Percentiles rank a stretch among this genome's conserved stretches.
These are phyloP conservation scores for Scleroderma citrinum DNA, from an alignment of 768 basidiomycete genomes.

Conservation along the genomic window DNA sequence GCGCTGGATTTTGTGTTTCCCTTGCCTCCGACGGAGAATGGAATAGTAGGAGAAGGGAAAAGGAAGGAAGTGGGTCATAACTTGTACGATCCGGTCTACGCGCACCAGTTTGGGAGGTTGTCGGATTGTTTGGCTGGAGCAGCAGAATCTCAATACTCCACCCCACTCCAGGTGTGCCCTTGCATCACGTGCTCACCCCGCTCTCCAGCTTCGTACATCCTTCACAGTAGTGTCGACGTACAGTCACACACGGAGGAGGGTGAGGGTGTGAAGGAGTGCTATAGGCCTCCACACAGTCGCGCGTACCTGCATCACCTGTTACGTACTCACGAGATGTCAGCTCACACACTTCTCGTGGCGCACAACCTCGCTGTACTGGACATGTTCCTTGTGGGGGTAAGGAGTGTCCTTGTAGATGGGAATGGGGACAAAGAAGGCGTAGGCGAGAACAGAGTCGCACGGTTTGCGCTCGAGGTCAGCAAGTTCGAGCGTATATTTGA, in stretches of 20 bases:
- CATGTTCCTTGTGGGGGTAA: slow-evolving; percentile 56
- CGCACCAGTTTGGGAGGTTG: slow-evolving; percentile 54
- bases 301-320: slow-evolving; percentile 83
- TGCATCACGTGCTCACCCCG: slow-evolving; percentile 56
- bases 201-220: slow-evolving; percentile 28
- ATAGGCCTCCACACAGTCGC: slow-evolving; percentile 34
- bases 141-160: slow-evolving; percentile 3
- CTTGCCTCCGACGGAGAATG: slow-evolving; percentile 12
- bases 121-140: slow-evolving; percentile 32
- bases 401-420: slow-evolving; percentile 26
- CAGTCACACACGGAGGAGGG: slow-evolving; percentile 14
- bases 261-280: slow-evolving; percentile 1
- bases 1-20: slow-evolving; percentile 81
- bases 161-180: slow-evolving; percentile 29
- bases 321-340: slow-evolving; percentile 87
- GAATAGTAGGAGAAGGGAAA: background rate
- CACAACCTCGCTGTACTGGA: slow-evolving; percentile 73
- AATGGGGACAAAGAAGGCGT: slow-evolving; percentile 1
- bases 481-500: slow-evolving; percentile 51
- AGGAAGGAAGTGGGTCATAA: slow-evolving; percentile 56
- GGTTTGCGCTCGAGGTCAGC: slow-evolving; percentile 42
- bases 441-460: background rate
- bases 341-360: slow-evolving; percentile 65
- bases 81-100: slow-evolving; percentile 54
- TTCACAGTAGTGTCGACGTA: slow-evolving; percentile 42